phyloP scores from a whole-genome alignment of 495 filamentous ascomycete species.

The Penicillium chermesinum region DNA sequence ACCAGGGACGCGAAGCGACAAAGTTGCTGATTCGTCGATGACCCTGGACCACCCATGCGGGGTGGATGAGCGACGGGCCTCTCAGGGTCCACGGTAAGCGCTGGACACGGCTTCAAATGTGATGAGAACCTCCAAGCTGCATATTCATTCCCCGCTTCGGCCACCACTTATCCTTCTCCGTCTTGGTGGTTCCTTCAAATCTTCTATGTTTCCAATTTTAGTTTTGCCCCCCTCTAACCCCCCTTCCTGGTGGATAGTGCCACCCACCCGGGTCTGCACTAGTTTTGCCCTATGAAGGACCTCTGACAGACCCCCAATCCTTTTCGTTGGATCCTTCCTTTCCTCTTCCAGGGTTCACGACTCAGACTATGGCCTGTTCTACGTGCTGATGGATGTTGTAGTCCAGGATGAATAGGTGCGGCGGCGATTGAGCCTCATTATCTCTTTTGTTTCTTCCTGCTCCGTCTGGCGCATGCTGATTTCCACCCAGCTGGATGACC shows the following conservation, averaged over 20 bases:
- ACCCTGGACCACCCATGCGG: constrained; percentile 11
- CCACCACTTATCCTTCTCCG: neutral
- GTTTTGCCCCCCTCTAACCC: constrained; percentile 11
- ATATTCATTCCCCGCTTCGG: constrained; percentile 19
- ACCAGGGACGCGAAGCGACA: too few species aligned
- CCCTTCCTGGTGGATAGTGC: constrained; percentile 11
- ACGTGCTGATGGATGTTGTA: constrained; percentile 24
- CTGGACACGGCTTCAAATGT: constrained; percentile 20
- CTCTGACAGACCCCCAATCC: too few species aligned
- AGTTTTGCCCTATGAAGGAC: constrained; percentile 19
- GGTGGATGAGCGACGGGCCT: constrained; percentile 15
- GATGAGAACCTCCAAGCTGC: constrained; percentile 23
- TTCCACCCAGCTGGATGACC: constrained; percentile 30
- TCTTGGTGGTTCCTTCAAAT: neutral
- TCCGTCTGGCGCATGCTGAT: constrained; percentile 18
- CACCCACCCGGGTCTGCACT: constrained; percentile 15
- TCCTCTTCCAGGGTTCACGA: constrained; percentile 12
- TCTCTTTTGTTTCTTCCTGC: neutral
- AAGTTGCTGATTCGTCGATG: constrained; percentile 11
- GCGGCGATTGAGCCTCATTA: constrained; percentile 9
- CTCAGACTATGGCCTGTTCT: constrained; percentile 29
- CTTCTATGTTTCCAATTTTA: constrained; percentile 31
- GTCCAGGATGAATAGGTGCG: constrained; percentile 41
- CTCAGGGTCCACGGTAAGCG: constrained; percentile 25
- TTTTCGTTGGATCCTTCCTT: too few species aligned